Percentiles rank a stretch among this genome's conserved stretches.
These are phyloP conservation scores for Bruguiera gymnorhiza DNA, from an alignment of 345 rosid species.

Conservation along the genomic window DNA sequence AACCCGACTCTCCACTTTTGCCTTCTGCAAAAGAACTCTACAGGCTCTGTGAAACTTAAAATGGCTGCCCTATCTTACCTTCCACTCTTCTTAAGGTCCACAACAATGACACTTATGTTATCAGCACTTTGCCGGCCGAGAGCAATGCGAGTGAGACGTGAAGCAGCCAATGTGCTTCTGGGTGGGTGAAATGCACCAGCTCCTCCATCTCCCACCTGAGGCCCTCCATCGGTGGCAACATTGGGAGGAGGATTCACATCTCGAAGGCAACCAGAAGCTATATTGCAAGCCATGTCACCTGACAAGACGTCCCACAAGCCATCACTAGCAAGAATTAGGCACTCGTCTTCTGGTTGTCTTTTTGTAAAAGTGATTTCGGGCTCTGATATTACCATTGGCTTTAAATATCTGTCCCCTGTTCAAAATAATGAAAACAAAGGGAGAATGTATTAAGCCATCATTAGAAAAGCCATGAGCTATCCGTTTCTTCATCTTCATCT, in stretches of 20 bases:
- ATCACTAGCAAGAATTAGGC: slow-evolving; percentile 69
- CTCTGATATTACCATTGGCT: slow-evolving; percentile 61
- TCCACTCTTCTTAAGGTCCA: slow-evolving; percentile 50
- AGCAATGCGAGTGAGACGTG: slow-evolving; percentile 70
- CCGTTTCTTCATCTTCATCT: too few species aligned
- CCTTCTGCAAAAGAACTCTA: slow-evolving; percentile 5
- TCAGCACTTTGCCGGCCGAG: slow-evolving; percentile 63
- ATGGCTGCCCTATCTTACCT: background rate
- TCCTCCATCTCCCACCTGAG: slow-evolving; percentile 25
- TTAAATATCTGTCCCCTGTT: slow-evolving; percentile 67
- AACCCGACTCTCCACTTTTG: slow-evolving; percentile 7
- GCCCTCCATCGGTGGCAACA: slow-evolving; percentile 9
- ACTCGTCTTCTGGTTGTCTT: slow-evolving; percentile 59
- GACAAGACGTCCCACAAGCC: slow-evolving; percentile 82
- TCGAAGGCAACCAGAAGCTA: slow-evolving; percentile 55
- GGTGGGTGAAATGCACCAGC: slow-evolving; percentile 37
- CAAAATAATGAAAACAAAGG: background rate
- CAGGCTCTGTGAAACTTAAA: slow-evolving; percentile 10
- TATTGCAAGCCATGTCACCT: slow-evolving; percentile 56
- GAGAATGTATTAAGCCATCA: background rate
- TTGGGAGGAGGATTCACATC: slow-evolving; percentile 19
- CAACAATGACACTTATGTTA: slow-evolving; percentile 74
- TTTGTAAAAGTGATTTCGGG: slow-evolving; percentile 52
- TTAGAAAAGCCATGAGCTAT: too few species aligned
- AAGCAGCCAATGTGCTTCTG: slow-evolving; percentile 55